These are phyloP conservation scores for Esteya vermicola DNA, from an alignment of 2,329 filamentous ascomycete species.

Conservation along the genomic window DNA sequence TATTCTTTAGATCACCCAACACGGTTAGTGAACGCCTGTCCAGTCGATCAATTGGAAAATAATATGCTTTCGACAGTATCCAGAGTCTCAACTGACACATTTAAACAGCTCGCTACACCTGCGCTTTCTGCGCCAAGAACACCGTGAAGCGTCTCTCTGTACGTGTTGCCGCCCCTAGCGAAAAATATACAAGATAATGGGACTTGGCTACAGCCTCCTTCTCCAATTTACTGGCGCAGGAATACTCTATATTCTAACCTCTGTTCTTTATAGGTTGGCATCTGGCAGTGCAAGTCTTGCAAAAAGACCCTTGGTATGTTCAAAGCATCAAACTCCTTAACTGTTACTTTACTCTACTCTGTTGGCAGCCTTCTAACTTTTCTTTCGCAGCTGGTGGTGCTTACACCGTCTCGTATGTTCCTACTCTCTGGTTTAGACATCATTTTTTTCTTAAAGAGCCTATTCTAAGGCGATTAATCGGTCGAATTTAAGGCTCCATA, in stretches of 20 bases:
- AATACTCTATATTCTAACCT: too few species aligned
- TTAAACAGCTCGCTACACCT: constrained; percentile 63
- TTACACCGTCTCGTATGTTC: constrained; percentile 88
- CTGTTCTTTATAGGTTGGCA: constrained; percentile 6
- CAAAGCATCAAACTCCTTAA: too few species aligned
- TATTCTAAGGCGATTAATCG: too few species aligned
- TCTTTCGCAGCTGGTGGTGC: constrained; percentile 55
- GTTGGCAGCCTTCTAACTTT: background rate
- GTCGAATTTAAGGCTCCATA: too few species aligned
- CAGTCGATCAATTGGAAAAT: too few species aligned
- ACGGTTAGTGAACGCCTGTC: constrained; percentile 25
- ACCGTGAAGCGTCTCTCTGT: constrained; percentile 63
- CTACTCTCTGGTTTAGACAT: too few species aligned
- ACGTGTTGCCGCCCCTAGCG: too few species aligned
- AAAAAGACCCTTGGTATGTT: constrained; percentile 62
- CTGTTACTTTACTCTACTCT: background rate
- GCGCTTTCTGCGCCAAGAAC: constrained; percentile 98
- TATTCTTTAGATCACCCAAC: constrained; percentile 58
- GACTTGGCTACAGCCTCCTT: too few species aligned
- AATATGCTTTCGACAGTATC: background rate
- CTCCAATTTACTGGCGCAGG: too few species aligned
- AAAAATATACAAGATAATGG: too few species aligned
- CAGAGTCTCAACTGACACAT: background rate
- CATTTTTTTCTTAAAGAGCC: too few species aligned
- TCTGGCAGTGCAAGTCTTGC: constrained; percentile 95